Base-by-base conservation (phyloP, 257 asterid genomes). In the Lycium ferocissimum region DNA sequence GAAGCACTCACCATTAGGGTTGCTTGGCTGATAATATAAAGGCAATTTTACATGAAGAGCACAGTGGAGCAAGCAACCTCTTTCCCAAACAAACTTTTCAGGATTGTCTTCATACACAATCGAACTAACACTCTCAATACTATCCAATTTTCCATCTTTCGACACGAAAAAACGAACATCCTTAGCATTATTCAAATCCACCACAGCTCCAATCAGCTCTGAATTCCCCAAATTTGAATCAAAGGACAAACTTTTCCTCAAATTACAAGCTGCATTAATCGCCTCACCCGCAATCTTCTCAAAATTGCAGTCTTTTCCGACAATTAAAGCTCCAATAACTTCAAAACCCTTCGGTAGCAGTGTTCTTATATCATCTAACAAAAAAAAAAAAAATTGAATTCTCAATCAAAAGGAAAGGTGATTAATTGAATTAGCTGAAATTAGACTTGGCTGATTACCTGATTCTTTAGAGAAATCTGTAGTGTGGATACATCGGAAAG, bases 271-370 rank as follows among this genome's bases (percentile, higher is more conserved):
- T 4, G 93, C 89, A 67, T 90, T 90, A 86, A 95, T 84, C 37
- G 98, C 98, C 88, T 90, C 87, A 9, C 84, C 65, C 0, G 89
- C 98, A 49, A 85, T 53, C 82, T 79, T 91, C 57, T 88, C 89
- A 7, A 84, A 53, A 85, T 85, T 89, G 26, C 83, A 33, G 15
- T 83, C 92, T 71, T 84, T 84, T 82, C 81, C 91, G 70, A 88
- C 91, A 87, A 94, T 85, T 87, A 94, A 80, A 33, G 94, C 98
- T 86, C 99, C 99, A 20, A 92, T 88, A 22, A 96, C 93, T 86
- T 96, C 95, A 79, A 95, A 92, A 6, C 98, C 99, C 91, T 91
- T 91, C 0, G 95, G 98, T 54, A 93, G 84, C 87, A 96, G 88
- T 67, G 91, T 89, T 86, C 89, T 91, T 80, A 94, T 86, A 79